A percentile compares a stretch with the other conserved stretches of the same genome.
Evolutionary conservation across 106 monocot species (phyloP).

Genomic region (Acorus calamus): DNA sequence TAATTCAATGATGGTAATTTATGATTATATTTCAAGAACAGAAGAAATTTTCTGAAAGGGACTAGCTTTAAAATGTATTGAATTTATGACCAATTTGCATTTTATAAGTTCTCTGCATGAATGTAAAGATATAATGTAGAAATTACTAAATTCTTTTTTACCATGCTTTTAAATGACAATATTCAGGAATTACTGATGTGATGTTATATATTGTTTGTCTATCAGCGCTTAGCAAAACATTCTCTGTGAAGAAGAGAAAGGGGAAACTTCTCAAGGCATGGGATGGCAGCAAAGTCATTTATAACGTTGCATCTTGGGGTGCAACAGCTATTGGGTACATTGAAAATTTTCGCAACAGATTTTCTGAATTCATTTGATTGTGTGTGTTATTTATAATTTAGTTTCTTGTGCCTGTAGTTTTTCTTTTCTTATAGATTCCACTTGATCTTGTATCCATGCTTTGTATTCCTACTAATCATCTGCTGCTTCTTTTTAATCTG

Average conservation of each 20-base stretch:
- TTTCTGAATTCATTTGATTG: not conserved
- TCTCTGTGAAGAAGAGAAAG: slow-evolving; percentile 58
- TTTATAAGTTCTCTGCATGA: no score
- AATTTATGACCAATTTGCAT: no score
- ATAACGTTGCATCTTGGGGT: slow-evolving; percentile 87
- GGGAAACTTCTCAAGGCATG: slow-evolving; percentile 67
- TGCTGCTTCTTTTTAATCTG: no score
- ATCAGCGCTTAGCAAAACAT: slow-evolving; percentile 76
- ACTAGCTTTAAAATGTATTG: no score
- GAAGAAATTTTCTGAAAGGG: no score
- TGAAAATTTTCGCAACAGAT: not conserved
- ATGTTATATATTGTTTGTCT: no score
- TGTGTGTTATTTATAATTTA: not conserved
- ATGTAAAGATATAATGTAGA: no score
- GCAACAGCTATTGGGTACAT: slow-evolving; percentile 79
- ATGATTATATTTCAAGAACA: not conserved
- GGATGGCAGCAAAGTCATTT: slow-evolving; percentile 76
- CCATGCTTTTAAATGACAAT: no score
- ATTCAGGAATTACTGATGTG: no score
- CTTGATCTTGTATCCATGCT: no score
- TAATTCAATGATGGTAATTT: not conserved
- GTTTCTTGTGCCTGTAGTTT: not conserved
- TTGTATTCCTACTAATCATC: no score
- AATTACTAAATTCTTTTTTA: no score
- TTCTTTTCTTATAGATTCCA: not conserved